A percentile compares a stretch with the other conserved stretches of the same genome.
Evolutionary conservation across 257 asterid species (phyloP).

Genomic region (Gentiana straminea): DNA sequence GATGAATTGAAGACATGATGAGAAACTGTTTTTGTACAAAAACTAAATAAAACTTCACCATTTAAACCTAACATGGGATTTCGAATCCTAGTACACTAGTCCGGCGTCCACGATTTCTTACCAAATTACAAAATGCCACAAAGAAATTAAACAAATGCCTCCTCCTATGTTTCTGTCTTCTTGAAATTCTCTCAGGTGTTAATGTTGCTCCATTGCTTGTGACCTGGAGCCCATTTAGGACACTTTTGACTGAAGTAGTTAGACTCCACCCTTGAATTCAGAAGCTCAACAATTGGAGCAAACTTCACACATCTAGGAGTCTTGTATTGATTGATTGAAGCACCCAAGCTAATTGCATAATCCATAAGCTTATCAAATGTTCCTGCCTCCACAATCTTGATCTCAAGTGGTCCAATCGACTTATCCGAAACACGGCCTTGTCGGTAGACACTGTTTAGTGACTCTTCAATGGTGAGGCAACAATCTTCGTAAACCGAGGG

Average conservation of each 20-base stretch:
- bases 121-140: no score
- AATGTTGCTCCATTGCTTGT: slow-evolving; percentile 23
- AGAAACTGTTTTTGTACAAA: no score
- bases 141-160: no score
- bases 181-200: no score
- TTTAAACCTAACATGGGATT: no score
- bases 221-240: slow-evolving; percentile 31
- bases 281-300: slow-evolving; percentile 27
- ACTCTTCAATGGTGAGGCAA: slow-evolving; percentile 26
- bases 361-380: slow-evolving; percentile 38
- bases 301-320: slow-evolving; percentile 35
- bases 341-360: slow-evolving; percentile 30
- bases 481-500: slow-evolving; percentile 22
- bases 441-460: slow-evolving; percentile 24
- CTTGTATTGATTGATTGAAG: slow-evolving; percentile 32
- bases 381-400: slow-evolving; percentile 29
- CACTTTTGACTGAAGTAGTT: slow-evolving; percentile 24
- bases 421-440: slow-evolving; percentile 24
- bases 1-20: no score
- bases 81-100: no score
- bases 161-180: no score
- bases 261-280: slow-evolving; percentile 21
- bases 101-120: no score
- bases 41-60: no score
- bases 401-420: slow-evolving; percentile 27